Evolutionary conservation across 345 rosid species (phyloP).

Genomic region (Eutrema heterophyllum): DNA sequence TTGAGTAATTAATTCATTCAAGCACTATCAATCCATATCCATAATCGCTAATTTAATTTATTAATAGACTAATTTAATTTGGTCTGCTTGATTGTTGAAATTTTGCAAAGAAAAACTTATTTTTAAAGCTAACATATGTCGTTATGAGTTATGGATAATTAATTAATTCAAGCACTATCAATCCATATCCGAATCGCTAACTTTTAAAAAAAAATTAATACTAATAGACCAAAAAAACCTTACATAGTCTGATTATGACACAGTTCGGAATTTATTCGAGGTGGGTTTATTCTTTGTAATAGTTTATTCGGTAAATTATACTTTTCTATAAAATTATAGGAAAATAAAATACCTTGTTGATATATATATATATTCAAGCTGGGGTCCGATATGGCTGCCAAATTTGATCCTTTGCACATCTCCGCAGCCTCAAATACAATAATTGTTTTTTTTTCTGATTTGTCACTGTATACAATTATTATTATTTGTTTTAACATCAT

Average conservation of each 20-base stretch:
- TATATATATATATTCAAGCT: background rate
- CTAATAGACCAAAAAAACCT: background rate
- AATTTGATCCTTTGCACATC: constrained; percentile 11
- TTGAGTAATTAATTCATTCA: background rate
- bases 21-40: constrained; percentile 6
- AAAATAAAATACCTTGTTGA: background rate
- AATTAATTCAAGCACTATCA: background rate
- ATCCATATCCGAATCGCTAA: constrained; percentile 8
- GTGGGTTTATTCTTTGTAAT: constrained; percentile 8
- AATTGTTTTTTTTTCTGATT: background rate
- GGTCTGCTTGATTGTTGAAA: no score
- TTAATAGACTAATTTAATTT: background rate
- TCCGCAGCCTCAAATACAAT: constrained; percentile 19
- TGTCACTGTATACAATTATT: background rate
- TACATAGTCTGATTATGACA: background rate
- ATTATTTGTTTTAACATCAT: background rate
- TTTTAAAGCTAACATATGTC: background rate
- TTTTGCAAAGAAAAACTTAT: background rate
- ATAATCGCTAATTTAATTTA: background rate
- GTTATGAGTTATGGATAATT: background rate
- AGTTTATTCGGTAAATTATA: background rate
- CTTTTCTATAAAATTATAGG: background rate
- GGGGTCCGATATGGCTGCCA: constrained; percentile 27
- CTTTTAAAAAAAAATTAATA: no score
- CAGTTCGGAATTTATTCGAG: background rate